These are phyloP conservation scores for Mycena metata DNA, from an alignment of 768 basidiomycete species.

Conservation along the genomic window DNA sequence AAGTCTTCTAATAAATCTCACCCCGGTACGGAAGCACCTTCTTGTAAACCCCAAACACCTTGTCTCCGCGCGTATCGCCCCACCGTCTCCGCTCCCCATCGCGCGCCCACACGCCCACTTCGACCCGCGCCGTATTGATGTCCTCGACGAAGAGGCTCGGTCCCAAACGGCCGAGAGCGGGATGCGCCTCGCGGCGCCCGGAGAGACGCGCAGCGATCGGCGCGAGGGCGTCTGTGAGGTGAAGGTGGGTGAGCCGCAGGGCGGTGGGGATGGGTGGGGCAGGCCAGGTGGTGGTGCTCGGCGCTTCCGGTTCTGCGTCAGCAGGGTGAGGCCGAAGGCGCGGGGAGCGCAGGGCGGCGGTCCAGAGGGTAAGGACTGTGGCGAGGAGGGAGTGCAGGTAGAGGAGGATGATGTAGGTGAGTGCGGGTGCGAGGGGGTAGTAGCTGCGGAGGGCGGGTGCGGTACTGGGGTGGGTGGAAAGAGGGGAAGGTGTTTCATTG, in stretches of 20 bases:
- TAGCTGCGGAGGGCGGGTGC: slow-evolving; percentile 8
- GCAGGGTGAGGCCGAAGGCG: slow-evolving; percentile 11
- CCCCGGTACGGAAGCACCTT: slow-evolving; percentile 32
- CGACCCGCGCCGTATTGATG: slow-evolving; percentile 33
- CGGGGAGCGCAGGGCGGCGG: slow-evolving; percentile 27
- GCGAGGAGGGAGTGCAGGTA: slow-evolving; percentile 32
- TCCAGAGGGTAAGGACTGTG: slow-evolving; percentile 20
- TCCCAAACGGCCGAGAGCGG: slow-evolving; percentile 10
- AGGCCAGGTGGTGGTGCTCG: slow-evolving; percentile 9
- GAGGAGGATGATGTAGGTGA: slow-evolving; percentile 29
- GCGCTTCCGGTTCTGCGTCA: not conserved
- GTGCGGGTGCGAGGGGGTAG: slow-evolving; percentile 34
- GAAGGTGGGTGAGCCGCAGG: slow-evolving; percentile 27
- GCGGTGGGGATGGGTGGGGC: slow-evolving; percentile 28
- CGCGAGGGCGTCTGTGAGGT: slow-evolving; percentile 32
- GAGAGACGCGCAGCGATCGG: slow-evolving; percentile 35
- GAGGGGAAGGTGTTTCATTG: not conserved
- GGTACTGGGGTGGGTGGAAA: not conserved
- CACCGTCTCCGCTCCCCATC: slow-evolving; percentile 22
- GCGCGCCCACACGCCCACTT: slow-evolving; percentile 36
- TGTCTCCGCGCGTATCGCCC: slow-evolving; percentile 24
- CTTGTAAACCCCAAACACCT: slow-evolving; percentile 39
- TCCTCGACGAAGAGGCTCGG: slow-evolving; percentile 32
- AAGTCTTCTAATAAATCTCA: slow-evolving; percentile 26
- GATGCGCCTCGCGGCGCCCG: slow-evolving; percentile 12